Base-by-base conservation (phyloP, 1,284 basidiomycete species). In the Heterobasidion irregulare region DNA sequence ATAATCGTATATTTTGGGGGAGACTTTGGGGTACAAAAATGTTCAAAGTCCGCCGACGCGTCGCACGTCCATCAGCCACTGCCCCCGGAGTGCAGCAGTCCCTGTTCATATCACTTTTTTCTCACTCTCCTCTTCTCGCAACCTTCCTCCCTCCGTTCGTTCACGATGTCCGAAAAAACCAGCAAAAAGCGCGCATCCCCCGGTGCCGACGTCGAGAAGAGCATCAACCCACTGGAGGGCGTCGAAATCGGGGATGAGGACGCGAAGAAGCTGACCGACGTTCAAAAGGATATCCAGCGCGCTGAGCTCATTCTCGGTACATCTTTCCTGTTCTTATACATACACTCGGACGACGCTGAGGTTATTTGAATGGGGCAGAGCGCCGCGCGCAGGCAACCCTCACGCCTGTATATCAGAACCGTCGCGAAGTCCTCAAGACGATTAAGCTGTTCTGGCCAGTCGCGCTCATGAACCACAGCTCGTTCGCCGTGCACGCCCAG, bases 361-460 rank as follows among this genome's bases (percentile, higher is more conserved):
- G 7, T 45, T 36, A 16, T 44, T 52, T 16, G 51, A 8, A 7
- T 13, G 46, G 26, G 59, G 55, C 65, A 91, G 88, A 91, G 65
- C 82, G 82, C 57, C 75, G 76, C 61, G 78, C 80, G 43, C 75
- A 83, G 63, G 67, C 75, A 59, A 75, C 76, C 55, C 69, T 89
- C 58, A 64, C 70, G 33, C 79, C 84, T 46, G 78, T 82, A 38
- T 90, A 83, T 63, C 77, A 83, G 64, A 83, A 80, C 69, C 82
- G 89, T 62, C 84, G 88, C 52, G 74, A 74, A 56, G 69, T 83
- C 49, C 68, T 82, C 55, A 86, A 86, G 70, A 68, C 68, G 32
- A 88, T 92, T 65, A 70, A 76, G 54, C 84, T 84, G 65, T 91
- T 91, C 72, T 92, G 89, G 89, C 78, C 85, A 26, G 78, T 87